Percentiles rank a stretch among this genome's conserved stretches.
Evolutionary conservation across 176 grass and related monocot genomes (phyloP).

Genomic region (Juncus inflexus): DNA sequence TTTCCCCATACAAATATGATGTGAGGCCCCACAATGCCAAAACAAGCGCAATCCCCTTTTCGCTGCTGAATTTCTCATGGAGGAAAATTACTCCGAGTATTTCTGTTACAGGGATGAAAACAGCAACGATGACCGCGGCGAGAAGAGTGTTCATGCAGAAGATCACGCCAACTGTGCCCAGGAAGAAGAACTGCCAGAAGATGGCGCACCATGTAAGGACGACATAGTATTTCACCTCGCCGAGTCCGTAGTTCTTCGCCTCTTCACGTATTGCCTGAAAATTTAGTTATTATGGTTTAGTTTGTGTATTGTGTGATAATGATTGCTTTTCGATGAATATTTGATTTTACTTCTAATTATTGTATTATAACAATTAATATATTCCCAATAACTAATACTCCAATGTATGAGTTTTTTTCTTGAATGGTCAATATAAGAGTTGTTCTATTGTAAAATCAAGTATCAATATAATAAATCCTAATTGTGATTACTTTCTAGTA

Average conservation of each 20-base stretch:
- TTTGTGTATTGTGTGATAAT: too few species aligned
- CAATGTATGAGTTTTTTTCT: too few species aligned
- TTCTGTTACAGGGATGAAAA: constrained; percentile 72
- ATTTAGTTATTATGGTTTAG: too few species aligned
- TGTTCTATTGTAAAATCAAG: too few species aligned
- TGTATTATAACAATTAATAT: too few species aligned
- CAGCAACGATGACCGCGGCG: constrained; percentile 57
- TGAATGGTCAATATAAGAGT: too few species aligned
- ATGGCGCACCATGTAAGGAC: constrained; percentile 39
- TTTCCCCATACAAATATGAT: constrained; percentile 65
- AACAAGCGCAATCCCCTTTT: constrained; percentile 62
- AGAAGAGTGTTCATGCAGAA: constrained; percentile 60
- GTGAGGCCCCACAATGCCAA: constrained; percentile 74
- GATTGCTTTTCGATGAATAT: too few species aligned
- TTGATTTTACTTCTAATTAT: too few species aligned
- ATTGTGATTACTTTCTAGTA: too few species aligned
- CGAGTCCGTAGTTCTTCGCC: constrained; percentile 30
- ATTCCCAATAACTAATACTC: too few species aligned
- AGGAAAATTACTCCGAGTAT: constrained; percentile 58
- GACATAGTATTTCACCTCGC: constrained; percentile 45
- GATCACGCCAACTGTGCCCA: constrained; percentile 34
- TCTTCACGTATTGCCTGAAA: constrained; percentile 55
- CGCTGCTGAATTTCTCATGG: constrained; percentile 67
- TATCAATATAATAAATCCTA: too few species aligned
- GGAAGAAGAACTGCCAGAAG: constrained; percentile 37